Evolutionary conservation across 2,329 filamentous ascomycete genomes (phyloP), one percentile per base, ranked within the genome.

Genomic region (Clonostachys rosea): DNA sequence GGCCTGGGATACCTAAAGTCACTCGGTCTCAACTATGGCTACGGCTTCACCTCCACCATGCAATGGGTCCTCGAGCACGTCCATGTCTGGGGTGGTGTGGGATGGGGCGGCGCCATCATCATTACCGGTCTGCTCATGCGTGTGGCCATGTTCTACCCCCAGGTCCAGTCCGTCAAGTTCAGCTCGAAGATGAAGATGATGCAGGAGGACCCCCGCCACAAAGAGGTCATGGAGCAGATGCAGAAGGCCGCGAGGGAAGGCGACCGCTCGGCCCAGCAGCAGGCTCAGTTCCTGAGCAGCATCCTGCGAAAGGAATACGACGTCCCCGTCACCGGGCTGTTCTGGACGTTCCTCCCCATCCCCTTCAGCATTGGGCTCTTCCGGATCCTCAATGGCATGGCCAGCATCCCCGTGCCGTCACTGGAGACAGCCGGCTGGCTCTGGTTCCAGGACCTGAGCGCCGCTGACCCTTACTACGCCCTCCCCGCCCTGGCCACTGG

Each of bases 1-100:
- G 75, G 82, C 44, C 80, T 95, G 49, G 94, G 94, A 52, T 96
- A 91, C 60, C 73, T 99, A 49, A 81, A 88, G 56, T 77, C 82
- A 7, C 74, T 97, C 11, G 94, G 94, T 5, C 72, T 99, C 18
- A 89, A 97, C 58, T 97, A 86, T 59, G 91, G 92, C 61, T 91
- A 74, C 72, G 92, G 92, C 14, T 81, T 88, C 6, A 89, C 91
- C 0, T 70, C 84, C 5, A 54, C 81, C 14, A 83, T 94, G 65
- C 78, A 96, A 68, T 91, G 78, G 75, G 18, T 81, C 4, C 69
- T 97, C 11, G 94, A 99, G 72, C 83, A 92, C 61, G 62, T 95
- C 39, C 90, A 99, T 67, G 74, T 96, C 51, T 85, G 78, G 56
- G 70, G 66, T 2, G 89, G 86, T 35, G 67, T 89, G 47, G 89